Evolutionary conservation across 148 eudicot species (phyloP).

Genomic region (Beta vulgaris): DNA sequence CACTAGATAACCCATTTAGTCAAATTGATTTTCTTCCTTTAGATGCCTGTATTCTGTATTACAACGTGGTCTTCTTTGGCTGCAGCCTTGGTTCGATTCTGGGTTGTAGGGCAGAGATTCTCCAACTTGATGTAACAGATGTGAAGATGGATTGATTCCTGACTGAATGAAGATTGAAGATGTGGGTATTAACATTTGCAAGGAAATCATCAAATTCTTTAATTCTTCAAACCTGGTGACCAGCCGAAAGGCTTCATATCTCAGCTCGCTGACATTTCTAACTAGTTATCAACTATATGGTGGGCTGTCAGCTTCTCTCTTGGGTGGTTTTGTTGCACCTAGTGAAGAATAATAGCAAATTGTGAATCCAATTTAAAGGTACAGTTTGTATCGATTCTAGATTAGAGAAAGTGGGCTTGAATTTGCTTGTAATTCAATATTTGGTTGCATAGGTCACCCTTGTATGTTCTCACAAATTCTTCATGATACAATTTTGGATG

Average conservation of each 20-base stretch:
- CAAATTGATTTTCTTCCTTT: not conserved
- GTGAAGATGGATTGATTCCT: conserved; percentile 92
- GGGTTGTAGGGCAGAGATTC: conserved; percentile 86
- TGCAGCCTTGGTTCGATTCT: conserved; percentile 85
- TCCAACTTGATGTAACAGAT: conserved; percentile 90
- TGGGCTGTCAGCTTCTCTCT: too few species aligned
- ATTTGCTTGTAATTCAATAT: too few species aligned
- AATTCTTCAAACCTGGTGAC: not conserved
- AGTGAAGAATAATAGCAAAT: not conserved
- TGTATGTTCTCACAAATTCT: too few species aligned
- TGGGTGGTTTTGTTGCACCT: too few species aligned
- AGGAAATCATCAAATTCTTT: not conserved
- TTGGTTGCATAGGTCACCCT: too few species aligned
- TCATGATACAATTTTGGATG: too few species aligned
- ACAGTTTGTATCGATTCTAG: not conserved
- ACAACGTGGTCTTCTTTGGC: not conserved
- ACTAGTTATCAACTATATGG: not conserved
- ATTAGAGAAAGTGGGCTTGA: not conserved
- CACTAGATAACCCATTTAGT: not conserved
- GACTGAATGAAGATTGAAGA: conserved; percentile 13
- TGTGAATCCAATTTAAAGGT: not conserved
- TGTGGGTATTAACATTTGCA: not conserved
- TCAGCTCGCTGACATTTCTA: not conserved
- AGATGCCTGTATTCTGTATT: not conserved
- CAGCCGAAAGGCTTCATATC: not conserved